Evolutionary conservation across 106 monocot species (phyloP).

Genomic region (Triglochin maritima): DNA sequence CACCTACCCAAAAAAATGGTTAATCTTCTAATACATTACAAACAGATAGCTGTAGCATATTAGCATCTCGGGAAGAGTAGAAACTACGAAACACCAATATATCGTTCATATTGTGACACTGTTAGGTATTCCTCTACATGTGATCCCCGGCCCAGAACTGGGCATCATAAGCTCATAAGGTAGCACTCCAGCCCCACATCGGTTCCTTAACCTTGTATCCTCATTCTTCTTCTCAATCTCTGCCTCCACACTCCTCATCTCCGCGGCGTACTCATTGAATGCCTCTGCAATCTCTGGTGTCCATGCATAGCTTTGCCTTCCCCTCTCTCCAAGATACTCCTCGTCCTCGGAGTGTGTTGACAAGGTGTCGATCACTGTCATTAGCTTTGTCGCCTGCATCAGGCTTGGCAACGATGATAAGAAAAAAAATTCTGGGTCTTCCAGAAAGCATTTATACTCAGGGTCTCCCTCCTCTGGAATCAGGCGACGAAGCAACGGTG

Average conservation of each 20-base stretch:
- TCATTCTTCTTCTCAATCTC: constrained; percentile 65
- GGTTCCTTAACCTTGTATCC: constrained; percentile 49
- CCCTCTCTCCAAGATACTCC: constrained; percentile 84
- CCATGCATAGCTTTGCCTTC: constrained; percentile 50
- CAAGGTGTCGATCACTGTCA: constrained; percentile 94
- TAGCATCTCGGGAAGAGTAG: too few relatives aligned
- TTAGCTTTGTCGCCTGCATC: constrained; percentile 64
- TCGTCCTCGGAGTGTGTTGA: constrained; percentile 92
- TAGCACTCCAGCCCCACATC: constrained; percentile 87
- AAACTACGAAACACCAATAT: too few relatives aligned
- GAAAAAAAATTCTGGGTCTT: constrained; percentile 62
- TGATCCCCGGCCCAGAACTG: constrained; percentile 69
- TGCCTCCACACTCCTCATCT: constrained; percentile 49
- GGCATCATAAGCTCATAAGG: constrained; percentile 81
- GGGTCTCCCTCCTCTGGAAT: constrained; percentile 61
- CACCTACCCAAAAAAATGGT: too few relatives aligned
- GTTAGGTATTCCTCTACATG: constrained; percentile 76
- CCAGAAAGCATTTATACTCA: constrained; percentile 47
- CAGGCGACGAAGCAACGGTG: constrained; percentile 73
- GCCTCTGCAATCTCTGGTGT: constrained; percentile 56
- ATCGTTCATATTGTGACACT: constrained; percentile 42
- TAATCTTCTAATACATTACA: too few relatives aligned
- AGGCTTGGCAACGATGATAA: constrained; percentile 61
- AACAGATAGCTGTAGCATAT: too few relatives aligned
- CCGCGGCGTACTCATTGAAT: constrained; percentile 48